These are phyloP conservation scores for Bryopsis sp. DNA, from an alignment of 139 green algal genomes.

Conservation along the genomic window DNA sequence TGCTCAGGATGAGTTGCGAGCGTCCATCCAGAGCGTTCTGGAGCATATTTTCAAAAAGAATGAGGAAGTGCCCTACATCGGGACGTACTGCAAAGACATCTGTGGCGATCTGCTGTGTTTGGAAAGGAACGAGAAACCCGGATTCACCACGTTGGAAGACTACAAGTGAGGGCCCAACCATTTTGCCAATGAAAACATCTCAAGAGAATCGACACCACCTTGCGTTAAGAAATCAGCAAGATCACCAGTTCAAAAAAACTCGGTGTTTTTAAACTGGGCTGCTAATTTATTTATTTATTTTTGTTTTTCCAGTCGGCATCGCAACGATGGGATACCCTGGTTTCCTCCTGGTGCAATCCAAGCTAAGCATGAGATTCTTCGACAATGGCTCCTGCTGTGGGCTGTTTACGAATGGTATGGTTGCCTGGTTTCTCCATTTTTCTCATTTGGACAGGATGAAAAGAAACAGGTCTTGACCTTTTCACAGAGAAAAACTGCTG, in stretches of 20 bases:
- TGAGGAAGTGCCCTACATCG: constrained; percentile 19
- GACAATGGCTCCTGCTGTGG: constrained; percentile 65
- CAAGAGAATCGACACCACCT: too few species aligned
- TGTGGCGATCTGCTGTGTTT: constrained; percentile 68
- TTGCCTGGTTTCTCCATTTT: too few species aligned
- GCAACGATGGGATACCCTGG: constrained; percentile 1
- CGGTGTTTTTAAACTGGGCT: too few species aligned
- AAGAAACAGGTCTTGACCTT: too few species aligned
- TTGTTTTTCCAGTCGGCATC: background rate
- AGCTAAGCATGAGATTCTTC: constrained; percentile 40
- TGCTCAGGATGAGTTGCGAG: constrained; percentile 37
- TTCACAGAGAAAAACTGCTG: too few species aligned
- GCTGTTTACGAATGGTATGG: constrained; percentile 28
- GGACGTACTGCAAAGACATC: constrained; percentile 15
- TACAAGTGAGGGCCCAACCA: background rate
- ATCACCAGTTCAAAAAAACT: too few species aligned
- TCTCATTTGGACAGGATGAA: too few species aligned
- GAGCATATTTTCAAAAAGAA: constrained; percentile 43
- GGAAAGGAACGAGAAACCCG: constrained; percentile 37
- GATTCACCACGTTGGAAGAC: constrained; percentile 13
- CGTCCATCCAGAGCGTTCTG: constrained; percentile 44
- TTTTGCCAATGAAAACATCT: background rate
- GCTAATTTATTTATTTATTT: too few species aligned
- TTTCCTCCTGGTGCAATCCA: constrained; percentile 27
- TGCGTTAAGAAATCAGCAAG: too few species aligned